Percentiles rank a stretch among this genome's conserved stretches.
Conservation (phyloP, 2,329 filamentous ascomycete species). For the Alternaria arbusti region DNA sequence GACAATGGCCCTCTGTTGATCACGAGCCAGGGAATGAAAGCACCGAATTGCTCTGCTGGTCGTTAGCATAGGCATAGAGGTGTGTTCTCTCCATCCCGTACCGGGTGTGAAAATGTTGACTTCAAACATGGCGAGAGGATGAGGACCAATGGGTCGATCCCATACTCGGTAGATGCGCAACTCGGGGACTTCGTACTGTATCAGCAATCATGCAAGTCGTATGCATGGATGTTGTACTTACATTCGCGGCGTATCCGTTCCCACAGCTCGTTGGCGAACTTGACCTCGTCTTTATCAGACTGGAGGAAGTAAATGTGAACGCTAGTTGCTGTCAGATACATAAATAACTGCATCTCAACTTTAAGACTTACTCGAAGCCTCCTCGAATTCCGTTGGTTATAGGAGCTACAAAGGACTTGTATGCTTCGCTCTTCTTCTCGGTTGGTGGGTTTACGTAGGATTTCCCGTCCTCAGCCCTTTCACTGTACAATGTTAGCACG, state of each 20-base stretch:
- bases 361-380: conserved; percentile 69
- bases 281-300: conserved; percentile 65
- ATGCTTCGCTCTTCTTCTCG: conserved; percentile 68
- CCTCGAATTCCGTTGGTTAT: conserved; percentile 70
- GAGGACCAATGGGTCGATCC: conserved; percentile 80
- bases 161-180: conserved; percentile 80
- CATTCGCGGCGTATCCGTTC: conserved; percentile 82
- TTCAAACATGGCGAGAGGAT: conserved; percentile 89
- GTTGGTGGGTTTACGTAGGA: conserved; percentile 72
- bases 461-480: conserved; percentile 75
- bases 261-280: conserved; percentile 75
- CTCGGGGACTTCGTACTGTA: conserved; percentile 72
- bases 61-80: neutral
- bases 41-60: conserved; percentile 74
- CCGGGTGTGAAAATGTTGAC: conserved; percentile 82
- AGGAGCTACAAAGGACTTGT: conserved; percentile 71
- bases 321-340: conserved; percentile 18
- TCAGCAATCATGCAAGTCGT: neutral
- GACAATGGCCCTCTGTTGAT: conserved; percentile 82
- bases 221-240: conserved; percentile 49
- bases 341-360: neutral
- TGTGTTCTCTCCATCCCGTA: neutral
- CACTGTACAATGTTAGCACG: conserved; percentile 47
- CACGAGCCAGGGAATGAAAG: conserved; percentile 84
- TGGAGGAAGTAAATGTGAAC: conserved; percentile 83